These are phyloP conservation scores for Pseudogymnoascus verrucosus DNA, from an alignment of 2,329 filamentous ascomycete species.

Conservation along the genomic window DNA sequence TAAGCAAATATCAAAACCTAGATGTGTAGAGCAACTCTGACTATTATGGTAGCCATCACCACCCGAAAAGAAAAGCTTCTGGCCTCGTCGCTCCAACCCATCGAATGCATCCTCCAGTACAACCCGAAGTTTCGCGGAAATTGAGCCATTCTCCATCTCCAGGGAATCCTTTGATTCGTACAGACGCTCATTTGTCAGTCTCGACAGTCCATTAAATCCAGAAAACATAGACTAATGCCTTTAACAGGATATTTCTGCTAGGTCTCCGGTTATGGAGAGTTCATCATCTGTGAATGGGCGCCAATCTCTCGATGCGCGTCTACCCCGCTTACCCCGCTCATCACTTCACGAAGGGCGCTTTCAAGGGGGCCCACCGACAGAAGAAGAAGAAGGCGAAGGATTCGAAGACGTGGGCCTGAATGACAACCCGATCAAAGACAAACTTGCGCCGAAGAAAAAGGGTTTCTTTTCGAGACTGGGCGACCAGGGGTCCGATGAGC, in stretches of 20 bases:
- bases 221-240: constrained; percentile 10
- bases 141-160: constrained; percentile 91
- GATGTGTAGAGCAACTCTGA: neutral
- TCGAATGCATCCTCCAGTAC: constrained; percentile 48
- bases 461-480: constrained; percentile 77
- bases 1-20: constrained; percentile 37
- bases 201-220: constrained; percentile 9
- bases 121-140: constrained; percentile 59
- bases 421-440: constrained; percentile 60
- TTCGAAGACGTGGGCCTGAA: constrained; percentile 88
- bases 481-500: constrained; percentile 40
- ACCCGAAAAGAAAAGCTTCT: constrained; percentile 73
- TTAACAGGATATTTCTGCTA: constrained; percentile 76
- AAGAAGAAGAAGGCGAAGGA: constrained; percentile 70
- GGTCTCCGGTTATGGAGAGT: constrained; percentile 60
- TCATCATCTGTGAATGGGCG: constrained; percentile 53
- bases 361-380: constrained; percentile 53
- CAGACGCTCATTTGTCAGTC: constrained; percentile 81
- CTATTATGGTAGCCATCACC: constrained; percentile 63
- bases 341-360: constrained; percentile 50
- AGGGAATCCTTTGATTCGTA: constrained; percentile 97
- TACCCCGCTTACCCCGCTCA: constrained; percentile 54
- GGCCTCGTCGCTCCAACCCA: constrained; percentile 48
- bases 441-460: constrained; percentile 52
- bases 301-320: constrained; percentile 69